Evolutionary conservation across 495 filamentous ascomycete species (phyloP), one percentile per base, ranked within the genome.

Genomic region (Hyaloscypha finlandica): DNA sequence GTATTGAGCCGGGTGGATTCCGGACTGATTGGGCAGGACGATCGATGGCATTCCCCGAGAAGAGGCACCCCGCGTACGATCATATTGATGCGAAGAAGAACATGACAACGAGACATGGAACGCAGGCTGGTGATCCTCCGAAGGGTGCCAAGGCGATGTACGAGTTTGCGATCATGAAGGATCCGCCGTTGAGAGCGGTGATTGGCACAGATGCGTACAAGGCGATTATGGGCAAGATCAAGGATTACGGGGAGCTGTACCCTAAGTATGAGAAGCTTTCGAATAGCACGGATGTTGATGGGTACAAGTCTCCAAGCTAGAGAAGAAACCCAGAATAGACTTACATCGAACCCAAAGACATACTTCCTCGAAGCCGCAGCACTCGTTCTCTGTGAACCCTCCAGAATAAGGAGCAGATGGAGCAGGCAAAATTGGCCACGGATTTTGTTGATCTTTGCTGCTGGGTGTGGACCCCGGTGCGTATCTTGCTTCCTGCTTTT

Each of bases 121-220:
- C 71, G 3, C 80, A 83, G 57, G 74, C 76, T 31, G 81, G 81
- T 20, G 81, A 82, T 63, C 80, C 79, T 16, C 31, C 32, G 0
- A 84, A 83, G 58, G 81, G 73, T 0, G 80, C 79, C 4, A 73
- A 79, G 35, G 79, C 73, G 2, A 79, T 82, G 74, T 84, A 81
- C 63, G 77, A 84, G 52, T 63, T 84, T 11, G 81, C 81, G 0
- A 65, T 80, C 29, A 77, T 83, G 75, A 61, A 80, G 32, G 74
- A 83, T 61, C 81, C 81, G 8, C 81, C 80, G 0, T 62, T 81
- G 52, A 70, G 80, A 56, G 76, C 75, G 37, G 72, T 83, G 0
- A 70, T 84, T 58, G 80, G 81, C 8, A 77, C 71, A 0, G 78
- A 81, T 73, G 81, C 80, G 0, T 81, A 80, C 58, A 63, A 70